Percentiles rank a stretch among this genome's conserved stretches.
These are phyloP conservation scores for Phialemoniopsis sp. DNA, from an alignment of 2,329 filamentous ascomycete species.

Conservation along the genomic window DNA sequence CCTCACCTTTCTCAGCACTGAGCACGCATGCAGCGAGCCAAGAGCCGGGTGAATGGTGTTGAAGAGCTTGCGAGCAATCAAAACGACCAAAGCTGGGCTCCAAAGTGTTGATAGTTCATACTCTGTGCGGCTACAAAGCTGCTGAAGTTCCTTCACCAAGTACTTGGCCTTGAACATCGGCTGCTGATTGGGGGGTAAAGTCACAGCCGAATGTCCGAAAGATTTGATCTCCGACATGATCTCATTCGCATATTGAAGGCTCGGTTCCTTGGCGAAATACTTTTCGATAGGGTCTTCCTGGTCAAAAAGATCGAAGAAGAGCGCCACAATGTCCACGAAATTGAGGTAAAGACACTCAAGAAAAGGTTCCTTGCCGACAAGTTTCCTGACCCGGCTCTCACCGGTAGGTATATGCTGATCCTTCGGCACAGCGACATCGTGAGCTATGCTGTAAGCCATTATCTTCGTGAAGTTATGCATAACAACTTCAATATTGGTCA, in stretches of 20 bases:
- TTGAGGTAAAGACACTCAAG: conserved; percentile 59
- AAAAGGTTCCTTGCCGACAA: conserved; percentile 65
- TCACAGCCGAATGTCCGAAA: conserved; percentile 60
- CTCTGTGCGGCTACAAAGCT: conserved; percentile 70
- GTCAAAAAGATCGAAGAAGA: conserved; percentile 73
- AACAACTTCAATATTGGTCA: conserved; percentile 54
- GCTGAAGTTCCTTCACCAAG: conserved; percentile 69
- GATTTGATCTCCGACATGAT: conserved; percentile 66
- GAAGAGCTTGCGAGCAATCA: conserved; percentile 72
- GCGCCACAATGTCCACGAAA: conserved; percentile 73
- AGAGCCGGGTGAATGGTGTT: conserved; percentile 78
- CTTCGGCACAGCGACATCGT: conserved; percentile 56
- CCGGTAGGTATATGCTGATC: conserved; percentile 43
- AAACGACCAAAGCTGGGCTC: conserved; percentile 70
- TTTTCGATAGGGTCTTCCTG: conserved; percentile 72
- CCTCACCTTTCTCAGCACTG: conserved; percentile 80
- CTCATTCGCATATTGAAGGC: conserved; percentile 56
- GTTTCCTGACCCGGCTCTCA: conserved; percentile 63
- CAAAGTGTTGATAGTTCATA: conserved; percentile 65
- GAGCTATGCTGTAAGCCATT: conserved; percentile 79
- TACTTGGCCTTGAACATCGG: conserved; percentile 80
- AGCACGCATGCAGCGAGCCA: conserved; percentile 82
- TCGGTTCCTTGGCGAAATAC: conserved; percentile 55
- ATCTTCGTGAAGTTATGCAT: conserved; percentile 69
- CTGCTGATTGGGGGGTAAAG: conserved; percentile 75